Base-by-base conservation (phyloP, 2,329 filamentous ascomycete species). In the Sporothrix globosa region DNA sequence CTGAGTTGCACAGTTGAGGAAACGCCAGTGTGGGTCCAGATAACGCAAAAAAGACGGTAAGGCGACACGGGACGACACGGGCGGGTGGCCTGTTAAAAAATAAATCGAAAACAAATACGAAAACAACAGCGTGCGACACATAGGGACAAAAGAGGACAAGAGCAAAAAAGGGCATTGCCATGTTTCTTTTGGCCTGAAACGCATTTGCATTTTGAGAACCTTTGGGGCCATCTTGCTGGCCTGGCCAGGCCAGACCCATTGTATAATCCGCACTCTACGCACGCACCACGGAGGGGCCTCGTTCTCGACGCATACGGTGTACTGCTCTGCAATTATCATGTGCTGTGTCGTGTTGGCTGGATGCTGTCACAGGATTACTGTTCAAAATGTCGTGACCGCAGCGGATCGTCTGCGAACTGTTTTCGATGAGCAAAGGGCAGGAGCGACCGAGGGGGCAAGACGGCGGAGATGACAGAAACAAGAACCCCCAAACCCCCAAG, bases 31-130 rank as follows among this genome's bases (percentile, higher is more conserved):
- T 53, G 50, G 34, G 68, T 39, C 48, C n/a, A 65, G 68, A 69
- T 69, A 69, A 69, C 68, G 68, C 68, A 69, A 69, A 65, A 69
- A 69, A 69, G 68, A 69, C 56, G 68, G 58, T 63, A 65, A 69
- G 58, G 39, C 68, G 68, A 69, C 39, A 66, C 41, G 61, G 41
- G 61, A 66, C 61, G 61, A 66, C 61, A 50, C 61, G 61, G 61
- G 61, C 61, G 61, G 60, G 60, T 13, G 39, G 44, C 41, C 21
- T 30, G 24, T 21, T 13, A 21, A 50, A 39, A 66, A n/a, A 13
- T 34, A 50, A 66, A 50, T 48, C 44, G 17, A 66, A 66, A 63
- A 66, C 13, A 66, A 66, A 66, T 52, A 50, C 44, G 24, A 66
- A 66, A 66, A 50, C 50, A 48, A 34, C 27, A 54, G 34, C 19